A percentile compares a stretch with the other conserved stretches of the same genome.
These are phyloP conservation scores for Deakozyma indianensis DNA, from an alignment of 805 yeast genomes.

Conservation along the genomic window DNA sequence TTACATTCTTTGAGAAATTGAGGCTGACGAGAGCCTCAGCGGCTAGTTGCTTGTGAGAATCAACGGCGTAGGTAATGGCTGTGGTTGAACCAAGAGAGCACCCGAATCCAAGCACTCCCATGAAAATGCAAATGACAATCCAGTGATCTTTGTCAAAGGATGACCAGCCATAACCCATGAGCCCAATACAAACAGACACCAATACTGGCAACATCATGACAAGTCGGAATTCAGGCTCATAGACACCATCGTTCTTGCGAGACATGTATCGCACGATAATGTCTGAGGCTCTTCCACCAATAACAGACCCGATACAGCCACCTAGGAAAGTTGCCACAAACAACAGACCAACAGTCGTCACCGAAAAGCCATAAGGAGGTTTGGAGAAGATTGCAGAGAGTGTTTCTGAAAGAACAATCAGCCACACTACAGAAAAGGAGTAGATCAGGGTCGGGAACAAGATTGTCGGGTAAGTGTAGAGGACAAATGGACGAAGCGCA, in stretches of 20 bases:
- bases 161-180: slow-evolving; percentile 55
- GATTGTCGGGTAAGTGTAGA: slow-evolving; percentile 35
- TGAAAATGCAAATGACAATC: slow-evolving; percentile 44
- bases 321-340: slow-evolving; percentile 45
- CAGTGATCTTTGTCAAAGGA: slow-evolving; percentile 31
- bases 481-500: slow-evolving; percentile 37
- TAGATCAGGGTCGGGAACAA: slow-evolving; percentile 38
- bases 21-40: slow-evolving; percentile 44
- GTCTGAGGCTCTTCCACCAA: slow-evolving; percentile 39
- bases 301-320: slow-evolving; percentile 40
- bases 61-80: slow-evolving; percentile 45
- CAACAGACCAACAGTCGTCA: slow-evolving; percentile 35
- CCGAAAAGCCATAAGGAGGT: slow-evolving; percentile 31
- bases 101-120: slow-evolving; percentile 45
- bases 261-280: slow-evolving; percentile 31
- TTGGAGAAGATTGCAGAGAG: slow-evolving; percentile 34
- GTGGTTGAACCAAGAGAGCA: slow-evolving; percentile 48
- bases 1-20: slow-evolving; percentile 37
- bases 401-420: slow-evolving; percentile 45
- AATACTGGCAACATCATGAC: slow-evolving; percentile 38
- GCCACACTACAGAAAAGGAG: slow-evolving; percentile 48
- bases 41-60: slow-evolving; percentile 41
- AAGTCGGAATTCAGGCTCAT: slow-evolving; percentile 50
- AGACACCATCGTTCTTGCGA: slow-evolving; percentile 34
- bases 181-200: slow-evolving; percentile 31